Conservation (phyloP, 371 early-diverging fungal genomes). For the Phascolomyces articulosus region DNA sequence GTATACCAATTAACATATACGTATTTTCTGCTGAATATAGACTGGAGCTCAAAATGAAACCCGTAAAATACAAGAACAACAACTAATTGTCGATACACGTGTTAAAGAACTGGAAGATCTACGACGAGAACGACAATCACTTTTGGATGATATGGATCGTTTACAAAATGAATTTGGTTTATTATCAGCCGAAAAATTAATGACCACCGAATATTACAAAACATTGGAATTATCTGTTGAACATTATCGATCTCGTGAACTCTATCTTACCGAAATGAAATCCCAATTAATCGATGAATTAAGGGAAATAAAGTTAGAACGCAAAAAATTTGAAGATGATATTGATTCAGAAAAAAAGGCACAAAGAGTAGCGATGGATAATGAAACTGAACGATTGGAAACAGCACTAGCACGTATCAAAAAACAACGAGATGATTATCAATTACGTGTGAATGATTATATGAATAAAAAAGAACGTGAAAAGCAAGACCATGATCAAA, state of each 20-base stretch:
- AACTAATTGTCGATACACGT: conserved; percentile 58
- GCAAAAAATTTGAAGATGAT: conserved; percentile 28
- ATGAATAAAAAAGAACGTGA: conserved; percentile 24
- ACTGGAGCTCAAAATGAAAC: conserved; percentile 23
- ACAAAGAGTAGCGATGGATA: conserved; percentile 52
- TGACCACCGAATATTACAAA: conserved; percentile 46
- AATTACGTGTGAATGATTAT: conserved; percentile 26
- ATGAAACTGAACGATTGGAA: conserved; percentile 74
- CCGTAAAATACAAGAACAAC: conserved; percentile 37
- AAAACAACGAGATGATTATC: conserved; percentile 59
- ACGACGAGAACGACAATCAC: conserved; percentile 64
- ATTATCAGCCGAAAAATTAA: conserved; percentile 58
- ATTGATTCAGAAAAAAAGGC: conserved; percentile 28
- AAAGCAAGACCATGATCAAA: conserved; percentile 20
- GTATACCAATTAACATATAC: too few species aligned
- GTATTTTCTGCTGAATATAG: not conserved
- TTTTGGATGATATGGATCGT: conserved; percentile 58
- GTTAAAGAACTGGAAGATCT: conserved; percentile 75
- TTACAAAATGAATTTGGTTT: conserved; percentile 39
- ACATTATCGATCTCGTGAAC: conserved; percentile 33
- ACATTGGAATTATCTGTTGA: conserved; percentile 63
- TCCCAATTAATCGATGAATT: conserved; percentile 23
- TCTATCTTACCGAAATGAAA: conserved; percentile 33
- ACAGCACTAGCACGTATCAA: conserved; percentile 80
- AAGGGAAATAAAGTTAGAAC: conserved; percentile 20